Base-by-base conservation (phyloP, 1,284 basidiomycete species). In the Puccinia triticina region DNA sequence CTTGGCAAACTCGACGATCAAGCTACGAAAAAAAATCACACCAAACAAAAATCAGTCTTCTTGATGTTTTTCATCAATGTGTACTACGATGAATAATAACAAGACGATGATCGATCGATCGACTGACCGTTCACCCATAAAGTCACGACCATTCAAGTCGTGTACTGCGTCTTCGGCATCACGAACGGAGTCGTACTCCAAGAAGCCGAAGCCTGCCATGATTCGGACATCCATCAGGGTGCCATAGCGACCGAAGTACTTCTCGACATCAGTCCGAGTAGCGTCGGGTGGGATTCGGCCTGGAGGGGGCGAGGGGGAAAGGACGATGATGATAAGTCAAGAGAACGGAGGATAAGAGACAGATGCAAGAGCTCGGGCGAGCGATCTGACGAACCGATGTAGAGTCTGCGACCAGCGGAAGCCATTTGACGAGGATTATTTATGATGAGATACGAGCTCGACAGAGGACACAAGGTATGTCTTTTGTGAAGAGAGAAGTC, bases 111-210 rank as follows among this genome's bases (percentile, higher is more conserved):
- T 1, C 61, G 53, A 12, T n/a, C 1, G 34, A 61, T 34, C 40
- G 59, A 85, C 91, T 84, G 87, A 95, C 94, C 91, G 92, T 85
- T 91, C 89, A 82, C 95, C 95, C 91, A 95, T 91, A 88, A 97
- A 95, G 66, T 89, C 88, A 88, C 94, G 94, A 83, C 94, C 93
- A 84, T 95, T 93, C 88, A 94, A 92, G 83, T 93, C 91, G 81
- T 91, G 90, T 55, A 95, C 90, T 66, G 94, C 95, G 86, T 96
- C 94, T 86, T 98, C 95, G 14, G 95, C 95, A 84, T 97, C 96
- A 92, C 95, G 84, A 43, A 73, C 43, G 57, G 79, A 48, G 37
- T 80, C 71, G 37, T 78, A 69, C 43, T 76, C 64, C 32, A 48
- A 64, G 71, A 72, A 71, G 55, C 55, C 59, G 32, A 69, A 80